These are phyloP conservation scores for Globisporangium barbulae DNA, from an alignment of 352 stramenopile genomes.

Conservation along the genomic window DNA sequence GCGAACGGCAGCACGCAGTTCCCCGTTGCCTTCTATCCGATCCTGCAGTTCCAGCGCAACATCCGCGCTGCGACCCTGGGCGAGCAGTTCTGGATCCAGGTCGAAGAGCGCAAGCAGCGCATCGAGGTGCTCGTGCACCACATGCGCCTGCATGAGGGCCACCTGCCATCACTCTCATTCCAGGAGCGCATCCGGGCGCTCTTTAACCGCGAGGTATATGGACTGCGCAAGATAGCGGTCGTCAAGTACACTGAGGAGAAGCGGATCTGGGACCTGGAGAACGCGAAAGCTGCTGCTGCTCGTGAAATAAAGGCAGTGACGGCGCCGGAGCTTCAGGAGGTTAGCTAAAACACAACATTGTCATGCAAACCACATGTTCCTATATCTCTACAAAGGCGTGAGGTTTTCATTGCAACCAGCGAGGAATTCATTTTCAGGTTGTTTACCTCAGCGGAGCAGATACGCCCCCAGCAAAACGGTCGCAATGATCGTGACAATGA, in stretches of 20 bases:
- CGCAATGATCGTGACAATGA: constrained; percentile 55
- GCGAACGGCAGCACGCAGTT: constrained; percentile 52
- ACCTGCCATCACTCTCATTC: constrained; percentile 42
- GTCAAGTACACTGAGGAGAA: constrained; percentile 44
- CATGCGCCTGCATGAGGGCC: constrained; percentile 53
- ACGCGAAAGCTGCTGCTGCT: constrained; percentile 10
- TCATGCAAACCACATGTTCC: not conserved
- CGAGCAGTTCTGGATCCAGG: constrained; percentile 43
- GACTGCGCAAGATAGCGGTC: constrained; percentile 32
- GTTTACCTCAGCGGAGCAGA: constrained; percentile 29
- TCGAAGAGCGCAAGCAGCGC: constrained; percentile 33
- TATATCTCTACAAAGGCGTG: not conserved
- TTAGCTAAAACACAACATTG: not conserved
- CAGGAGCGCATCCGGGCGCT: constrained; percentile 27
- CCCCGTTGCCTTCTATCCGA: constrained; percentile 62
- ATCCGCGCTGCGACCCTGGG: constrained; percentile 43
- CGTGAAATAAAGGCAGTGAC: not conserved
- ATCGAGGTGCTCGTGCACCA: constrained; percentile 56
- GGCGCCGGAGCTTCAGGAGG: constrained; percentile 1
- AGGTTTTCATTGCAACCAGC: not conserved
- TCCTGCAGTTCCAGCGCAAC: constrained; percentile 64
- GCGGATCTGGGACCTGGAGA: constrained; percentile 18
- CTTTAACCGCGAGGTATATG: constrained; percentile 26
- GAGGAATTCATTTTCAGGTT: not conserved
- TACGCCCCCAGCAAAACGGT: constrained; percentile 55